A percentile compares a stretch with the other conserved stretches of the same genome.
Conservation (phyloP, 768 basidiomycete species). For the Tylopilus sp. region DNA sequence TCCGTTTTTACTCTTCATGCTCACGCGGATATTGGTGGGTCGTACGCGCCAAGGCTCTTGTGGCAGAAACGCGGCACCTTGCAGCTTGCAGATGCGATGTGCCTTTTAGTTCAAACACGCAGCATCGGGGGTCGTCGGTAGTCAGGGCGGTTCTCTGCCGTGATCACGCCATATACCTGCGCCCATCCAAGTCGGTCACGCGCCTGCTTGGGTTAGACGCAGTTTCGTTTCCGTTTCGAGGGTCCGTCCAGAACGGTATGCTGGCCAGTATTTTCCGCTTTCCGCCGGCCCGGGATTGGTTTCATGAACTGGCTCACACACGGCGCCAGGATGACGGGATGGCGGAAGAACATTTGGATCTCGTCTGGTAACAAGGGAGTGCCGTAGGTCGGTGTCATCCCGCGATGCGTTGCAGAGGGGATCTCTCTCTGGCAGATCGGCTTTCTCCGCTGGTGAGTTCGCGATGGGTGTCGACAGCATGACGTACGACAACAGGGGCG, state of each 20-base stretch:
- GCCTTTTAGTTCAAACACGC: not conserved
- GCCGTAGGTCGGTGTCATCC: not conserved
- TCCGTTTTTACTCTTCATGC: not conserved
- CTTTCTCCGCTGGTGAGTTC: not conserved
- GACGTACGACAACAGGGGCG: not conserved
- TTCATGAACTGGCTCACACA: conserved; percentile 4
- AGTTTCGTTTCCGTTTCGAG: not conserved
- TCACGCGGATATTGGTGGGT: too few species aligned
- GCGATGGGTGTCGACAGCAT: not conserved
- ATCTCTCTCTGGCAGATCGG: conserved; percentile 1
- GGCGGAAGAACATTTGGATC: not conserved
- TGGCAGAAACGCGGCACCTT: conserved; percentile 9
- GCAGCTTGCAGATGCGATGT: not conserved
- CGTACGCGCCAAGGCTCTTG: not conserved
- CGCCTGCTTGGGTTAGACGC: not conserved
- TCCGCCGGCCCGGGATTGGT: not conserved
- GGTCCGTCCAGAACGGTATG: not conserved
- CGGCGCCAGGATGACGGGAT: not conserved
- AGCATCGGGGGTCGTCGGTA: not conserved
- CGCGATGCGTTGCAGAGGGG: not conserved
- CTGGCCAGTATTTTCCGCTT: not conserved
- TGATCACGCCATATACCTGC: not conserved
- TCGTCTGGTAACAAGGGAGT: not conserved
- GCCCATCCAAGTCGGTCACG: too few species aligned
- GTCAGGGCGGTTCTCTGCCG: not conserved